Evolutionary conservation across 2,329 filamentous ascomycete genomes (phyloP).

Genomic region (Ophiocordyceps sinensis): DNA sequence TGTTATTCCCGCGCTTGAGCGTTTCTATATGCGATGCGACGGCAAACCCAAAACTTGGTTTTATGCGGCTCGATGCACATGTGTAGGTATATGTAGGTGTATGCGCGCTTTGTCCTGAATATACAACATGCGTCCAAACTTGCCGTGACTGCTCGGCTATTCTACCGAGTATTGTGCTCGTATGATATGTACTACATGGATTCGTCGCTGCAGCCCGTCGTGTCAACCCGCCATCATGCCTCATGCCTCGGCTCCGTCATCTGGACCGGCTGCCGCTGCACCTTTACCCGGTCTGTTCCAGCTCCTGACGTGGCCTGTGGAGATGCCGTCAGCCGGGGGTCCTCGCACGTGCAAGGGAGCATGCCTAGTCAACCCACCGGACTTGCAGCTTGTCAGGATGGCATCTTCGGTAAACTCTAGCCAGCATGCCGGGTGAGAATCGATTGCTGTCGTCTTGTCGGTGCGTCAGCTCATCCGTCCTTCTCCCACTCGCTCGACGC

Average conservation of each 20-base stretch:
- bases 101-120: too few relatives aligned
- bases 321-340: conserved; percentile 7
- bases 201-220: not conserved
- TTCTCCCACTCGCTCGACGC: not conserved
- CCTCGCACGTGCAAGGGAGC: not conserved
- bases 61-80: too few relatives aligned
- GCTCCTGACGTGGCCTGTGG: conserved; percentile 56
- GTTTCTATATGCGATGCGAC: not conserved
- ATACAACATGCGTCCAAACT: not conserved
- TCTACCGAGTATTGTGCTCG: not conserved
- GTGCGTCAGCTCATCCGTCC: conserved; percentile 1
- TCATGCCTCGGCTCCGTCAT: not conserved
- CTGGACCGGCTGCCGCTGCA: not conserved
- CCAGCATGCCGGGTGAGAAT: conserved; percentile 79
- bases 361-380: conserved; percentile 45
- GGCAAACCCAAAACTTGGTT: too few relatives aligned
- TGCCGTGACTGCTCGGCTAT: not conserved
- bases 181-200: not conserved
- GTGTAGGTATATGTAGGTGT: too few relatives aligned
- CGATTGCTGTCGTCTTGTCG: conserved; percentile 59
- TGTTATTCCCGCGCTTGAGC: not conserved
- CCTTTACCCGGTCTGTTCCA: conserved; percentile 46
- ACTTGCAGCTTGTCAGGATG: conserved; percentile 84
- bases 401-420: conserved; percentile 86
- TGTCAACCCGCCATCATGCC: not conserved